Conservation (phyloP, 768 basidiomycete genomes). For the Suillus subalutaceus region DNA sequence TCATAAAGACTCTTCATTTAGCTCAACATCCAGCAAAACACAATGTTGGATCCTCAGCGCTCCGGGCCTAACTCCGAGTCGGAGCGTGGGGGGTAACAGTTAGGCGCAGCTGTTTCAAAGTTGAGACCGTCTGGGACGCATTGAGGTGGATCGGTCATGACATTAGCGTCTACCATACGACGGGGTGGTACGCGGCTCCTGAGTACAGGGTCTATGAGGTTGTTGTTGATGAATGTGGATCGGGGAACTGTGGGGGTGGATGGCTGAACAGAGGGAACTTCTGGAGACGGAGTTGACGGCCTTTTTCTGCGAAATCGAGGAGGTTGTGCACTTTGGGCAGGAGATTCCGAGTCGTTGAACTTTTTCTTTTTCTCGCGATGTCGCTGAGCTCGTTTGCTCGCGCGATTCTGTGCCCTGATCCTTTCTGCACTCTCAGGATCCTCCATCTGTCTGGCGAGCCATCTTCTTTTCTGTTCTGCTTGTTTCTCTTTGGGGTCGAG, state of each 20-base stretch:
- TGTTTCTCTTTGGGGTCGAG: neutral
- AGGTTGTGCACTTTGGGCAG: neutral
- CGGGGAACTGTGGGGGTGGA: no score
- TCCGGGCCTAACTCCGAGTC: no score
- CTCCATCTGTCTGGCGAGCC: neutral
- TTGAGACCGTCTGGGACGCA: neutral
- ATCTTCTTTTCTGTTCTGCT: neutral
- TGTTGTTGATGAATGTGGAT: neutral
- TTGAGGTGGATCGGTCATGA: neutral
- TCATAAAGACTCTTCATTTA: neutral
- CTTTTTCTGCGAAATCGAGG: neutral
- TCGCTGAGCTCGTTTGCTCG: neutral
- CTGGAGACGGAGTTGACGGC: no score
- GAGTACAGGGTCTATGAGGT: neutral
- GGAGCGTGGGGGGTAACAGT: no score
- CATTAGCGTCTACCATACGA: neutral
- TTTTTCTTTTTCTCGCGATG: neutral
- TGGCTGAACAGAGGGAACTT: neutral
- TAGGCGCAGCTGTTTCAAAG: no score
- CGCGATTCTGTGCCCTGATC: neutral
- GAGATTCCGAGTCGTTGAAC: neutral
- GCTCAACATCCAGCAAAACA: neutral
- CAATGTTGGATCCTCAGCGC: neutral
- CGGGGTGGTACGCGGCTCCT: neutral
- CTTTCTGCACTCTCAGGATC: neutral